Evolutionary conservation across 2,329 filamentous ascomycete species (phyloP), one percentile per base, ranked within the genome.

Genomic region (Ophiocordyceps australis): DNA sequence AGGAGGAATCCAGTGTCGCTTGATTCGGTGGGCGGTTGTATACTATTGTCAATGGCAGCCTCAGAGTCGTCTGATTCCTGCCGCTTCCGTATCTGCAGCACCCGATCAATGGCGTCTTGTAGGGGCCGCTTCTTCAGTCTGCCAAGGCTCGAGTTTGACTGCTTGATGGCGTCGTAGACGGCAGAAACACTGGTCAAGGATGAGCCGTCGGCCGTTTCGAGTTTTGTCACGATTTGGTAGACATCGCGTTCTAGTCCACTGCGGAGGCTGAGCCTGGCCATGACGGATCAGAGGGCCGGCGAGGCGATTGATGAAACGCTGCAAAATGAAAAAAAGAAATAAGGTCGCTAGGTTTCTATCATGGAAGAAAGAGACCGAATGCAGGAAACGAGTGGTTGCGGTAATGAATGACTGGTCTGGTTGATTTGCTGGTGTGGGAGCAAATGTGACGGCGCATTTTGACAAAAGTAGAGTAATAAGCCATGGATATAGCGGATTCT

Each of bases 131-230:
- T 92, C 20, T 81, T 82, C 36, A 78, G 72, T 14, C 89, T 63
- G 34, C 79, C 81, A 14, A 95, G 52, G 37, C 77, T 83, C 0
- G 83, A 92, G 46, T 94, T 94, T 10, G 83, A 93, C 26, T 60
- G 56, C 38, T 83, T 80, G 33, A 95, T 82, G 30, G 67, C 69
- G 20, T 83, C 74, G 45, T 89, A 93, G 2, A 91, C 65, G 3
- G 56, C 50, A 3, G 62, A 50, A 4, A 75, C 56, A 2, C 67
- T 72, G 17, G 43, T 46, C 37, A 52, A 49, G 7, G 40, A 42
- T 17, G 56, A 57, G 24, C 60, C 60, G 24, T 62, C 53, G 26
- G 74, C 67, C 31, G 81, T 75, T 28, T 80, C 64, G 27, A 86
- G 59, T 47, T 82, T 89, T 35, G 69, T 68, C 20, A 91, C 65